Percentiles rank a stretch among this genome's conserved stretches.
Conservation (phyloP, 805 yeast genomes). For the Komagataella pseudopastoris region DNA sequence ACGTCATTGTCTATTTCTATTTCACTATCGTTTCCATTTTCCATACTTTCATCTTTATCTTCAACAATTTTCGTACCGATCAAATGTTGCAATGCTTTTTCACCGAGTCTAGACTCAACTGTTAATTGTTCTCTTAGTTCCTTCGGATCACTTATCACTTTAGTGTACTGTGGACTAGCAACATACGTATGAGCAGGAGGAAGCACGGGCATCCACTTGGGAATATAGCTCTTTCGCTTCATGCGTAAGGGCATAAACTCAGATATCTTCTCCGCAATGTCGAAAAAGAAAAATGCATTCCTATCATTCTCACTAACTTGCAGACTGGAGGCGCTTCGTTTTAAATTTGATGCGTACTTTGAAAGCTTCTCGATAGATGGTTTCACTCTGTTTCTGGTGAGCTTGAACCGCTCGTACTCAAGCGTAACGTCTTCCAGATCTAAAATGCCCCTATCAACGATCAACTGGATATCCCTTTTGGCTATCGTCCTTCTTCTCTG, state of each 20-base stretch:
- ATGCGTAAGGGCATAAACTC: constrained; percentile 41
- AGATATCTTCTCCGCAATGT: constrained; percentile 31
- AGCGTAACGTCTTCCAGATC: constrained; percentile 23
- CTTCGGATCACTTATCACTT: constrained; percentile 55
- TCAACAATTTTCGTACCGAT: constrained; percentile 6
- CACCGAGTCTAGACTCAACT: constrained; percentile 72
- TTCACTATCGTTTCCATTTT: constrained; percentile 14
- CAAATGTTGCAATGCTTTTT: constrained; percentile 57
- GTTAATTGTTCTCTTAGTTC: constrained; percentile 59
- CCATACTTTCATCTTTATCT: constrained; percentile 3
- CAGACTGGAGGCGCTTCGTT: constrained; percentile 6
- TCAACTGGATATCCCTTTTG: constrained; percentile 31
- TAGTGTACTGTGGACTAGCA: constrained; percentile 56
- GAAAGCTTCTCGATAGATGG: neutral
- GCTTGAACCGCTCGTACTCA: constrained; percentile 13
- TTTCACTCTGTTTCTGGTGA: constrained; percentile 9
- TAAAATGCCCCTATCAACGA: constrained; percentile 29
- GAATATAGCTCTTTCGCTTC: constrained; percentile 32
- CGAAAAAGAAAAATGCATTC: constrained; percentile 38
- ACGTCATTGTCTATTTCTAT: constrained; percentile 7
- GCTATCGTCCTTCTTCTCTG: constrained; percentile 51
- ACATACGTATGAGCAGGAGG: constrained; percentile 93
- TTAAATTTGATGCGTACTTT: constrained; percentile 4
- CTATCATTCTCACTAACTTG: constrained; percentile 26
- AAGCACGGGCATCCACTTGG: constrained; percentile 69